Evolutionary conservation across 1,139 yeast genomes (phyloP).

Genomic region (Candida albicans): DNA sequence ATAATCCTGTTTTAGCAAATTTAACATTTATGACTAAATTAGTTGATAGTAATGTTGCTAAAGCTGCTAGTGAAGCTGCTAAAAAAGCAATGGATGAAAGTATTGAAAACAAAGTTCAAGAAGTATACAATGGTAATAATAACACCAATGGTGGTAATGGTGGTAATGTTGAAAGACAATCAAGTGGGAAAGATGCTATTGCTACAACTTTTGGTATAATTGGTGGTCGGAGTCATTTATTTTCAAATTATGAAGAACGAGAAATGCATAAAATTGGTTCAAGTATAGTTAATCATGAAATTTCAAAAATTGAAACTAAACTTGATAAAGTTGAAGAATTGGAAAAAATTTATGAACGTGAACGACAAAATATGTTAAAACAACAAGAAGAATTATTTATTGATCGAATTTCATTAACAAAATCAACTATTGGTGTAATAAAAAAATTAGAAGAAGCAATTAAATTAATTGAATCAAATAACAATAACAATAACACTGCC

Average conservation of each 20-base stretch:
- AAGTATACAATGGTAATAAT: slow-evolving; percentile 15
- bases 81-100: slow-evolving; percentile 56
- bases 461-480: slow-evolving; percentile 27
- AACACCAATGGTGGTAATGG: slow-evolving; percentile 24
- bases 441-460: slow-evolving; percentile 49
- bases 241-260: slow-evolving; percentile 81
- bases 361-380: slow-evolving; percentile 68
- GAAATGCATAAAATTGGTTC: slow-evolving; percentile 64
- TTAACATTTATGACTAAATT: slow-evolving; percentile 82
- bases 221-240: slow-evolving; percentile 81
- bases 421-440: slow-evolving; percentile 55
- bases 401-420: slow-evolving; percentile 73
- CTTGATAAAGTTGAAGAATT: slow-evolving; percentile 65
- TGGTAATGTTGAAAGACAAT: slow-evolving; percentile 43
- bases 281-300: slow-evolving; percentile 66
- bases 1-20: slow-evolving; percentile 91
- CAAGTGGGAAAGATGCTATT: slow-evolving; percentile 26
- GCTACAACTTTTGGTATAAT: slow-evolving; percentile 61
- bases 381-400: slow-evolving; percentile 82
- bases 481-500: no score
- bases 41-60: slow-evolving; percentile 85
- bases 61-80: slow-evolving; percentile 74
- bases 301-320: slow-evolving; percentile 76
- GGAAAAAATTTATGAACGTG: slow-evolving; percentile 77
- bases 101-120: slow-evolving; percentile 38